phyloP scores from a whole-genome alignment of 129 eudicot genomes.

The Calendula officinalis region DNA sequence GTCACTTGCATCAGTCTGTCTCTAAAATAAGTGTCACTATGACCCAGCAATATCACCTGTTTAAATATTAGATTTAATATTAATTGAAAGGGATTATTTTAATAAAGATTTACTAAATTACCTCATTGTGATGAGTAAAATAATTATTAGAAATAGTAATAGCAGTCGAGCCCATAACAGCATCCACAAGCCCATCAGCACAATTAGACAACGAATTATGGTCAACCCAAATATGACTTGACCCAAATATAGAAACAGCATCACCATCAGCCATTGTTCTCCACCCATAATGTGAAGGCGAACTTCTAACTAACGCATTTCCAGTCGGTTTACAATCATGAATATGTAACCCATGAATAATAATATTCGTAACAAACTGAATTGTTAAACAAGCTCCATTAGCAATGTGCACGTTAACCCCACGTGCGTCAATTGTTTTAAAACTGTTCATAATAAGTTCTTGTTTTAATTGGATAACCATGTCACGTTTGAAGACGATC shows the following conservation, averaged over 20 bases:
- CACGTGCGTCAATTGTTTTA: conserved; percentile 93
- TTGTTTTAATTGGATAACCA: conserved; percentile 75
- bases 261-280: conserved; percentile 97
- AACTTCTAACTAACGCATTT: conserved; percentile 93
- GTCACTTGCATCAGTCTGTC: conserved; percentile 97
- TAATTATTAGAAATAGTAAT: conserved; percentile 91
- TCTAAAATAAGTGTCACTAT: conserved; percentile 68
- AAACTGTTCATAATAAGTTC: conserved; percentile 95
- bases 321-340: conserved; percentile 94
- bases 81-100: background rate
- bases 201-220: conserved; percentile 87
- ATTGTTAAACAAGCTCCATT: conserved; percentile 83
- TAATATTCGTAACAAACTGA: conserved; percentile 76
- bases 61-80: background rate
- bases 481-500: conserved; percentile 84
- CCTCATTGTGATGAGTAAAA: conserved; percentile 92
- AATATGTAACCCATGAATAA: conserved; percentile 75
- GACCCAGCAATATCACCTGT: conserved; percentile 94
- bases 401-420: conserved; percentile 86
- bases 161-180: conserved; percentile 94
- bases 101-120: conserved; percentile 13
- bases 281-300: conserved; percentile 86
- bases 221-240: conserved; percentile 89
- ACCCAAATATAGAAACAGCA: conserved; percentile 75
- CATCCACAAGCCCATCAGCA: conserved; percentile 93